Evolutionary conservation across 768 basidiomycete genomes (phyloP), one percentile per base, ranked within the genome.

Genomic region (Russula ochroleuca): DNA sequence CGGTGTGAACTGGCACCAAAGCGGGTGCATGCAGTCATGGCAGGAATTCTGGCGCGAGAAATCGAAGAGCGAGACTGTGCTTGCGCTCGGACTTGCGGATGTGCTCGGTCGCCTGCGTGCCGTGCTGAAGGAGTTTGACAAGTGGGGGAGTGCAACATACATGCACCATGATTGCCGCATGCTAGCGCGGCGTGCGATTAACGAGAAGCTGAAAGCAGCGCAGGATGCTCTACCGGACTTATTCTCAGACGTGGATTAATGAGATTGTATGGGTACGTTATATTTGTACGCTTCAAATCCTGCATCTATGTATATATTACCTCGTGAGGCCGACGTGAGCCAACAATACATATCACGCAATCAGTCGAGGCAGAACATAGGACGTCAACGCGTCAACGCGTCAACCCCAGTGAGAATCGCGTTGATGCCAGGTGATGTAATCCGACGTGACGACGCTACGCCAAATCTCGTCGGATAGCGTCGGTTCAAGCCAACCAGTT

Each of bases 31-130:
- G 25, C 86, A 87, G 72, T 83, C 83, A 60, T 90, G 88, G 87
- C 71, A 82, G 13, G 88, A 89, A 57, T 90, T 89, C 71, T 90
- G 88, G 88, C 87, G 86, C 73, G 87, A 89, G 68, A 87, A 86
- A 73, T 83, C 85, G 31, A 79, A 79, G 69, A 77, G 81, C 50
- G 88, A 89, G 40, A 72, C 78, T 3, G 82, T 90, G 33, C 77
- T 90, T 38, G 73, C 75, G 15, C 77, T 86, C 5, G 85, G 83
- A 9, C 73, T 83, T 2, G 85, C 86, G 37, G 86, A 90, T 69
- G 85, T 89, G 38, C 71, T 87, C 5, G 89, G 88, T 40, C 79
- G 85, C 63, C 71, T 90, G 68, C 81, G 75, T 69, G 77, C 82
- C 62, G 78, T 90, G 40, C 75, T 83, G 68, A 85, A 84, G 73